These are phyloP conservation scores for Mycosphaerella sp. DNA, from an alignment of 2,329 filamentous ascomycete species.

Conservation along the genomic window DNA sequence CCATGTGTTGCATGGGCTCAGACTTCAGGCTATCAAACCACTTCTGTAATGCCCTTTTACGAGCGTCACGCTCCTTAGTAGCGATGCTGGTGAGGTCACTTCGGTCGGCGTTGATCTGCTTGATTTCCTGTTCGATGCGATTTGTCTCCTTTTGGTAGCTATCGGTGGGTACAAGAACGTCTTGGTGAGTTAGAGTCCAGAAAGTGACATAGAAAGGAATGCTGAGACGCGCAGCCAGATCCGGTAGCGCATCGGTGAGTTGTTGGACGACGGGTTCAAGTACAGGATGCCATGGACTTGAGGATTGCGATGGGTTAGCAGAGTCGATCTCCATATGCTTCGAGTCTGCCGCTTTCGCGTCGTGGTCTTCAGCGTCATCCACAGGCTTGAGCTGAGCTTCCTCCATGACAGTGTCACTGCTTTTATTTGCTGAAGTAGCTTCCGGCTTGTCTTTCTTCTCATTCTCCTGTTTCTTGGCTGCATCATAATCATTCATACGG, in stretches of 20 bases:
- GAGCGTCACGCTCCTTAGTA: slow-evolving; percentile 60
- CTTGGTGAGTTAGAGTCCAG: slow-evolving; percentile 81
- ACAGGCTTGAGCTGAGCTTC: slow-evolving; percentile 25
- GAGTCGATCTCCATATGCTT: slow-evolving; percentile 1
- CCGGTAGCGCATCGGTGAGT: slow-evolving; percentile 55
- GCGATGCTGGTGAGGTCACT: slow-evolving; percentile 65
- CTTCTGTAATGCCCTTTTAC: slow-evolving; percentile 63
- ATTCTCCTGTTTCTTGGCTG: slow-evolving; percentile 33
- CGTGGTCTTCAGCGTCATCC: slow-evolving; percentile 12
- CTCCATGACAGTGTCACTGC: slow-evolving; percentile 31
- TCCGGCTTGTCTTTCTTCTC: slow-evolving; percentile 27
- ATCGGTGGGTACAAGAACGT: slow-evolving; percentile 68
- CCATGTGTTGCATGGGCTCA: slow-evolving; percentile 66
- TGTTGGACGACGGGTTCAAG: slow-evolving; percentile 68
- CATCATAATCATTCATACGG: slow-evolving; percentile 48
- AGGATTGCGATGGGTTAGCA: slow-evolving; percentile 5
- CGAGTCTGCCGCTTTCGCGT: not conserved
- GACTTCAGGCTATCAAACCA: slow-evolving; percentile 63
- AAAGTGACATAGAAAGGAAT: slow-evolving; percentile 83
- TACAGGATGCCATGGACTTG: slow-evolving; percentile 56
- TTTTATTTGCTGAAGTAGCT: slow-evolving; percentile 11
- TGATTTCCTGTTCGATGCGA: slow-evolving; percentile 60
- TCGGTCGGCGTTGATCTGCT: slow-evolving; percentile 63
- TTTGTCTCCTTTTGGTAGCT: slow-evolving; percentile 74
- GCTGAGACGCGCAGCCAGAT: slow-evolving; percentile 64